Evolutionary conservation across 1,284 basidiomycete genomes (phyloP).

Genomic region (Malassezia globosa): DNA sequence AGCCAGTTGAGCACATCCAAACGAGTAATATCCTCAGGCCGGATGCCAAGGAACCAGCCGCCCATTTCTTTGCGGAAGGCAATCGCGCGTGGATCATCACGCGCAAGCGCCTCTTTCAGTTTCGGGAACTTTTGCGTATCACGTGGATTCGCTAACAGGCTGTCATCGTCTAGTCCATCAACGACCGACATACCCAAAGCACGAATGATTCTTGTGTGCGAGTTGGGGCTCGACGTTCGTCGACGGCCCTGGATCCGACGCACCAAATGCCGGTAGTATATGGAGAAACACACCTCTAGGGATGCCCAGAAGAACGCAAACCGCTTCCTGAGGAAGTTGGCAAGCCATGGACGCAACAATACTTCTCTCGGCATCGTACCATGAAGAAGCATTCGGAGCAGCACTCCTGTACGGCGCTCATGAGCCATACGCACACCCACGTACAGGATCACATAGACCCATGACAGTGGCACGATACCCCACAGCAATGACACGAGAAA

Average conservation of each 20-base stretch:
- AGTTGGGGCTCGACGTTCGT: conserved; percentile 5
- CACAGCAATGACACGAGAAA: conserved; percentile 26
- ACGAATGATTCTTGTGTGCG: conserved; percentile 19
- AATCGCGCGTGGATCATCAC: conserved; percentile 32
- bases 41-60: conserved; percentile 32
- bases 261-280: conserved; percentile 26
- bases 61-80: conserved; percentile 29
- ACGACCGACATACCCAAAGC: conserved; percentile 27
- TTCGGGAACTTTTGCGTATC: not conserved
- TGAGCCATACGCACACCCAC: not conserved
- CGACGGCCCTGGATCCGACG: conserved; percentile 23
- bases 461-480: conserved; percentile 31
- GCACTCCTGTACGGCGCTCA: not conserved
- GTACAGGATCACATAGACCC: conserved; percentile 13
- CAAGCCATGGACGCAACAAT: conserved; percentile 5
- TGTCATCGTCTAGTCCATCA: conserved; percentile 20
- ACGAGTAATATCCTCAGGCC: conserved; percentile 24
- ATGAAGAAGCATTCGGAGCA: not conserved
- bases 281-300: conserved; percentile 29
- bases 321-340: conserved; percentile 11
- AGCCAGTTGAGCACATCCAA: conserved; percentile 40
- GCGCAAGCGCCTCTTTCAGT: conserved; percentile 17
- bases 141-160: not conserved
- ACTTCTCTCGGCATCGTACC: not conserved
- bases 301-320: conserved; percentile 21